A percentile compares a stretch with the other conserved stretches of the same genome.
phyloP scores from a whole-genome alignment of 1,284 basidiomycete species.

The Malassezia pachydermatis region DNA sequence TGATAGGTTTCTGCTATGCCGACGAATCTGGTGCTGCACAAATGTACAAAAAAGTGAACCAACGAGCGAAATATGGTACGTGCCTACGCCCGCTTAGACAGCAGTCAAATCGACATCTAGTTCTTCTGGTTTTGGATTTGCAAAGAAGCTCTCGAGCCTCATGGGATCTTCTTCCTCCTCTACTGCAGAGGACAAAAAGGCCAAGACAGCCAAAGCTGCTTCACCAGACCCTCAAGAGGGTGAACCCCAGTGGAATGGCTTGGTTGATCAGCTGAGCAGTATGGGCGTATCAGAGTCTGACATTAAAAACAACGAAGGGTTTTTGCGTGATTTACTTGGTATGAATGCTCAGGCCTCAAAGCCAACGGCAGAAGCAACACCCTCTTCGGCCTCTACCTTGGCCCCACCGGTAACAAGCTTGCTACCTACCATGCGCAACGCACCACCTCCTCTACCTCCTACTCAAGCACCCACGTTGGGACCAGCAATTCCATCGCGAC shows the following conservation, averaged over 20 bases:
- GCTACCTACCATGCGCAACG: slow-evolving; percentile 22
- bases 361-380: no score
- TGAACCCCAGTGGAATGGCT: slow-evolving; percentile 79
- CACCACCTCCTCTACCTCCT: slow-evolving; percentile 37
- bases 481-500: neutral
- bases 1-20: slow-evolving; percentile 82
- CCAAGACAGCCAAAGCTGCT: slow-evolving; percentile 51
- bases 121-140: slow-evolving; percentile 19
- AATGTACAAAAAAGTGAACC: slow-evolving; percentile 78
- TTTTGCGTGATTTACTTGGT: slow-evolving; percentile 74
- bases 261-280: slow-evolving; percentile 63
- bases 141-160: slow-evolving; percentile 10
- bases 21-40: slow-evolving; percentile 75
- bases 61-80: slow-evolving; percentile 59
- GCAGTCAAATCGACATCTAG: slow-evolving; percentile 31
- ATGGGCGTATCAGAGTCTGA: slow-evolving; percentile 57
- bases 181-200: slow-evolving; percentile 53
- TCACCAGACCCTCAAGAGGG: slow-evolving; percentile 87
- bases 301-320: slow-evolving; percentile 69
- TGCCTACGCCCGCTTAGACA: slow-evolving; percentile 11
- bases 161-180: slow-evolving; percentile 8
- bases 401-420: slow-evolving; percentile 45
- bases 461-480: slow-evolving; percentile 7
- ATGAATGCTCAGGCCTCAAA: slow-evolving; percentile 51
- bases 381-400: slow-evolving; percentile 51